A percentile compares a stretch with the other conserved stretches of the same genome.
Conservation (phyloP, 139 green algal species). For the Coelastrella sp. region DNA sequence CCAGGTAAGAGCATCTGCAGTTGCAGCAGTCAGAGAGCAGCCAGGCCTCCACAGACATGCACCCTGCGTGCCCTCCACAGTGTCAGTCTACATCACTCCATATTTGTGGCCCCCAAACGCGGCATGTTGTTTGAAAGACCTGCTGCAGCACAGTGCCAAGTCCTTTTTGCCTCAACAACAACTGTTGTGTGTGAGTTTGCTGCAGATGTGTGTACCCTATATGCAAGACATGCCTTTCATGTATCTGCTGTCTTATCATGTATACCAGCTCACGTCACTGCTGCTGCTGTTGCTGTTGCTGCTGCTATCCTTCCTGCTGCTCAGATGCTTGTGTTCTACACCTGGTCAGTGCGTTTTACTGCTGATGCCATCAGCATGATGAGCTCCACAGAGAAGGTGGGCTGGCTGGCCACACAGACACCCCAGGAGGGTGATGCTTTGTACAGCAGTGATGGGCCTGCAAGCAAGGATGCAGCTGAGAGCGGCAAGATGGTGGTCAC, state of each 20-base stretch:
- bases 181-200: no score
- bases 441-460: neutral
- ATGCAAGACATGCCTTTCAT: no score
- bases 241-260: no score
- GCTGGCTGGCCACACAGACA: slow-evolving; percentile 64
- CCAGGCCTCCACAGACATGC: neutral
- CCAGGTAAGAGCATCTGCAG: slow-evolving; percentile 19
- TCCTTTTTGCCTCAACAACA: neutral
- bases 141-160: neutral
- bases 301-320: neutral
- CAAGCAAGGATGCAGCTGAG: slow-evolving; percentile 12
- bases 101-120: no score
- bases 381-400: slow-evolving; percentile 61
- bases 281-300: neutral
- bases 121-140: neutral
- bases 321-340: slow-evolving; percentile 63
- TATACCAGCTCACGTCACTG: neutral
- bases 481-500: slow-evolving; percentile 15
- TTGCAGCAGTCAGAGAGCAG: neutral
- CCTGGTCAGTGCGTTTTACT: slow-evolving; percentile 58
- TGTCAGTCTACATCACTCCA: neutral
- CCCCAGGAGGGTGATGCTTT: slow-evolving; percentile 47
- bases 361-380: slow-evolving; percentile 59
- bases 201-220: no score
- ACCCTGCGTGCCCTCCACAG: neutral